Evolutionary conservation across 495 filamentous ascomycete species (phyloP).

Genomic region (Trichoderma erinaceum): DNA sequence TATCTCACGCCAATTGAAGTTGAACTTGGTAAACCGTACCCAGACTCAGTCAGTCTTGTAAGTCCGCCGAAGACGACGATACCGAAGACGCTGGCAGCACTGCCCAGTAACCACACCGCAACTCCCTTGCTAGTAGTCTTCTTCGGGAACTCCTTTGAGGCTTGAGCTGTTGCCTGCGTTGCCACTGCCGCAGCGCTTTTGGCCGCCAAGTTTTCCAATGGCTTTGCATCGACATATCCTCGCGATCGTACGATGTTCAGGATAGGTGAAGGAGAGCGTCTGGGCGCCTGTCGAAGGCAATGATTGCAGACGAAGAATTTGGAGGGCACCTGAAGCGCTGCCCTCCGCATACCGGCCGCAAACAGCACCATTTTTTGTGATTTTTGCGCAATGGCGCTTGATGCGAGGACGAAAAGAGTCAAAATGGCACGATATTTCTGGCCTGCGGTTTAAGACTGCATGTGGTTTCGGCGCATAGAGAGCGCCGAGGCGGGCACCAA

Average conservation of each 20-base stretch:
- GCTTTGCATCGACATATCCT: constrained; percentile 22
- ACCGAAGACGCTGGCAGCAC: constrained; percentile 87
- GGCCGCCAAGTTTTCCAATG: constrained; percentile 18
- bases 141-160: constrained; percentile 48
- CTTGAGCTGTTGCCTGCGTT: constrained; percentile 17
- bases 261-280: constrained; percentile 27
- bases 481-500: neutral
- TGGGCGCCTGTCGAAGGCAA: constrained; percentile 45
- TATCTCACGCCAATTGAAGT: neutral
- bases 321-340: constrained; percentile 46
- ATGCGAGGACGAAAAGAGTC: neutral
- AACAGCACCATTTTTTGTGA: constrained; percentile 37
- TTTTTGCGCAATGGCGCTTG: neutral
- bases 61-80: constrained; percentile 94
- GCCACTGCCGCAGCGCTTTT: neutral
- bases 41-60: constrained; percentile 91
- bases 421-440: constrained; percentile 1
- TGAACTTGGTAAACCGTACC: constrained; percentile 48
- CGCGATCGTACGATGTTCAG: constrained; percentile 23
- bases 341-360: constrained; percentile 46
- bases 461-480: constrained; percentile 5
- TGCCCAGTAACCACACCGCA: constrained; percentile 88
- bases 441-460: neutral
- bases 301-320: constrained; percentile 58
- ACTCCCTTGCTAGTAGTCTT: constrained; percentile 64